A percentile compares a stretch with the other conserved stretches of the same genome.
phyloP scores from a whole-genome alignment of 768 basidiomycete species.

The Suillus weaverae region DNA sequence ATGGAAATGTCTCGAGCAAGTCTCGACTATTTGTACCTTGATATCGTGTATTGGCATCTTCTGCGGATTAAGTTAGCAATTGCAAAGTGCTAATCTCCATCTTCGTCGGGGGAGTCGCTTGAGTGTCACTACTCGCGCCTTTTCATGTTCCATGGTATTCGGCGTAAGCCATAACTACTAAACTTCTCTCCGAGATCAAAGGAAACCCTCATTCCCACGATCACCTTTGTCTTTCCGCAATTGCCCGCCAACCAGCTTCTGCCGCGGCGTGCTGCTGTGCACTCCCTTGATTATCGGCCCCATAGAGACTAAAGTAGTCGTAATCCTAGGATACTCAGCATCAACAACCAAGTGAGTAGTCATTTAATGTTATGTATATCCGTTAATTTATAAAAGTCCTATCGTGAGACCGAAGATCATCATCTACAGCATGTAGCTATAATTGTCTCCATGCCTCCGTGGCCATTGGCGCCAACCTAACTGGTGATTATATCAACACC shows the following conservation, averaged over 20 bases:
- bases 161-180: constrained; percentile 10
- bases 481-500: too few species aligned
- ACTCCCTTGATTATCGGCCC: not conserved
- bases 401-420: constrained; percentile 1
- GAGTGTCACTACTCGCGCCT: not conserved
- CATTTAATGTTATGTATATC: not conserved
- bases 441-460: not conserved
- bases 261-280: constrained; percentile 1
- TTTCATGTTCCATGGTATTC: constrained; percentile 17
- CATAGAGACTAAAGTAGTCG: not conserved
- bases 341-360: not conserved
- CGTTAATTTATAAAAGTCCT: not conserved
- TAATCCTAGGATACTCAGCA: not conserved
- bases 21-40: not conserved
- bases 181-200: constrained; percentile 23
- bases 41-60: constrained; percentile 2
- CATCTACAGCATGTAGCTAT: not conserved
- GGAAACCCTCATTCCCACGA: constrained; percentile 15
- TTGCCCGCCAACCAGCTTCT: not conserved
- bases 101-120: constrained; percentile 15
- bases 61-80: constrained; percentile 4
- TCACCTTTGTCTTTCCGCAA: not conserved
- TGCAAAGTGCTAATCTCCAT: constrained; percentile 16
- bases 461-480: not conserved
- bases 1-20: too few species aligned